These are phyloP conservation scores for Alliaria petiolata DNA, from an alignment of 345 rosid species.

Conservation along the genomic window DNA sequence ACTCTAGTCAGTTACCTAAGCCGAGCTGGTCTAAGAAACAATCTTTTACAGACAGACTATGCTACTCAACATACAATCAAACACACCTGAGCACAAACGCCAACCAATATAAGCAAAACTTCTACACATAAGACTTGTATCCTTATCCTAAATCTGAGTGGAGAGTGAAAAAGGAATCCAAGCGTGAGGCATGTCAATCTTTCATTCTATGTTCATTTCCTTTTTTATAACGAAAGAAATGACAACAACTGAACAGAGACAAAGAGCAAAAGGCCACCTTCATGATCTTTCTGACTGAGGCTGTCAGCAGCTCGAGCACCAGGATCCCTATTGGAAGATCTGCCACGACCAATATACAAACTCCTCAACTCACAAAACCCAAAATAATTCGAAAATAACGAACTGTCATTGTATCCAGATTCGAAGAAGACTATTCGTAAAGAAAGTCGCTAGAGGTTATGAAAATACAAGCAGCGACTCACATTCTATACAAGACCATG, in stretches of 20 bases:
- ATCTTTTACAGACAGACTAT: neutral
- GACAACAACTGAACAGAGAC: neutral
- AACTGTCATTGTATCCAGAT: neutral
- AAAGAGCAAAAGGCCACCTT: constrained; percentile 45
- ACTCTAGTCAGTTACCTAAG: neutral
- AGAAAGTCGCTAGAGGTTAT: no score
- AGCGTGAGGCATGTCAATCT: neutral
- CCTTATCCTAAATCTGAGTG: neutral
- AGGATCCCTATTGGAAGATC: constrained; percentile 88
- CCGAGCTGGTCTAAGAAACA: neutral
- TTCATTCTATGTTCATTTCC: neutral
- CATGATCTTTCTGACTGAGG: constrained; percentile 70
- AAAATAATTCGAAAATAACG: neutral
- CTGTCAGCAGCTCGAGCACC: constrained; percentile 70
- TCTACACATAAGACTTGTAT: neutral
- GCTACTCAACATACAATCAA: neutral
- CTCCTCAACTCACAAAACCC: constrained; percentile 8
- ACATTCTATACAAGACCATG: constrained; percentile 90
- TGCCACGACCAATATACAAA: constrained; percentile 30
- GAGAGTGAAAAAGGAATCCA: neutral
- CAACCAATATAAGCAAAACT: neutral
- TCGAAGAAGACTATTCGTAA: neutral
- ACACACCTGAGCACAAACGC: neutral
- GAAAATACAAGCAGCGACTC: constrained; percentile 31
- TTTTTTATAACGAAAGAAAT: neutral